Evolutionary conservation across 2,329 filamentous ascomycete genomes (phyloP).

Genomic region (Diaporthe citrichinensis): DNA sequence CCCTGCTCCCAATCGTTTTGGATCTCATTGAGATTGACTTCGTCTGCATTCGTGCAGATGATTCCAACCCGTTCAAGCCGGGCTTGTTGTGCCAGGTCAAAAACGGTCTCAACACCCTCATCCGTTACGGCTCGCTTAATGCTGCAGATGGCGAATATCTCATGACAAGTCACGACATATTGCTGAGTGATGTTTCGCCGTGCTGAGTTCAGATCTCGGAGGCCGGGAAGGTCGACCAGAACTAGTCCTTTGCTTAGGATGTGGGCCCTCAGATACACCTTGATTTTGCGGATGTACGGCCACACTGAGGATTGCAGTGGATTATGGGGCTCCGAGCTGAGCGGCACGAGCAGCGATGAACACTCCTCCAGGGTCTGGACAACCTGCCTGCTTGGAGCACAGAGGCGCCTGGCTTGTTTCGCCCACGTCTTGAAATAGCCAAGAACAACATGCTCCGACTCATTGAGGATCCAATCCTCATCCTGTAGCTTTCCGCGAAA

Average conservation of each 20-base stretch:
- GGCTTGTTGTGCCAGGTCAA: constrained; percentile 56
- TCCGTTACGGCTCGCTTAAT: constrained; percentile 59
- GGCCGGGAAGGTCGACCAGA: constrained; percentile 64
- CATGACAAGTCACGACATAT: constrained; percentile 60
- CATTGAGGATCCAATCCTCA: constrained; percentile 43
- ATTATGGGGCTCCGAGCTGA: constrained; percentile 54
- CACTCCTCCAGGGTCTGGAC: constrained; percentile 48
- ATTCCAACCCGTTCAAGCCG: constrained; percentile 58
- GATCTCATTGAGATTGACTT: background rate
- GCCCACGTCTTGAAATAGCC: background rate
- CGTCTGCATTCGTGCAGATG: constrained; percentile 60
- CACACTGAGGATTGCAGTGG: constrained; percentile 49
- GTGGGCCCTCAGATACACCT: constrained; percentile 59
- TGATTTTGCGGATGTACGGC: constrained; percentile 62
- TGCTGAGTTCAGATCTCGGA: constrained; percentile 62
- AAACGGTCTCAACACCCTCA: constrained; percentile 56
- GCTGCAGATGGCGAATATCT: constrained; percentile 61
- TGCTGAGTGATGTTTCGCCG: constrained; percentile 60
- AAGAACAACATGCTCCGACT: background rate
- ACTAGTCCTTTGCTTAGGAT: constrained; percentile 63
- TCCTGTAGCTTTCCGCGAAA: constrained; percentile 49
- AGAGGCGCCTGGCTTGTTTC: background rate
- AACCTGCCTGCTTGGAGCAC: background rate
- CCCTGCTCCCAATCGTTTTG: background rate
- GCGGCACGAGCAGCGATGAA: constrained; percentile 50